phyloP scores from a whole-genome alignment of 352 stramenopile genomes.

The Phytophthora meadii region DNA sequence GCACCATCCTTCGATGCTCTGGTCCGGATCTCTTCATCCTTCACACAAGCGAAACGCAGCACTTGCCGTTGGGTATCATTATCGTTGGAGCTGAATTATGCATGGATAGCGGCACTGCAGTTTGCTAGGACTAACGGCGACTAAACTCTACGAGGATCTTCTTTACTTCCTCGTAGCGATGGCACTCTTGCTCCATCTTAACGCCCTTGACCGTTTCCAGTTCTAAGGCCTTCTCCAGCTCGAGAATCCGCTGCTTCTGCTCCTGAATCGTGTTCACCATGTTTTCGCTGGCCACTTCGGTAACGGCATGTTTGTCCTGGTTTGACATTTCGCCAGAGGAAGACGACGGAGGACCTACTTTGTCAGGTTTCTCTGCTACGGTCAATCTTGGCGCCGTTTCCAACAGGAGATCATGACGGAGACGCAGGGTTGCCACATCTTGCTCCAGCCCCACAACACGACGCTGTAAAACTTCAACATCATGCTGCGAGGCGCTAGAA shows the following conservation, averaged over 20 bases:
- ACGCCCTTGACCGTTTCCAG: conserved; percentile 7
- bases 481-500: neutral
- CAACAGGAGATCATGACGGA: conserved; percentile 15
- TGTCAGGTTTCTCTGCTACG: conserved; percentile 1
- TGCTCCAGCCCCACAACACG: conserved; percentile 35
- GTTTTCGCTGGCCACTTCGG: neutral
- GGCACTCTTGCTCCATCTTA: conserved; percentile 13
- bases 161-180: conserved; percentile 12
- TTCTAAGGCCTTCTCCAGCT: conserved; percentile 22
- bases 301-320: conserved; percentile 1
- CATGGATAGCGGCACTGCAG: conserved; percentile 7
- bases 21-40: conserved; percentile 14
- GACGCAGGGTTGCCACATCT: conserved; percentile 22
- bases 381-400: conserved; percentile 6
- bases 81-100: neutral
- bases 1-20: conserved; percentile 8
- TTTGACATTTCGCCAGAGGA: conserved; percentile 1
- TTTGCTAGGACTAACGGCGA: neutral
- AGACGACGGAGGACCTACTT: neutral
- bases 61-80: neutral
- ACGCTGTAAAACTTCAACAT: conserved; percentile 13
- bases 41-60: conserved; percentile 9
- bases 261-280: conserved; percentile 4
- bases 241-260: conserved; percentile 17
- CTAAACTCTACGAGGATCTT: conserved; percentile 18